phyloP scores from a whole-genome alignment of 2,329 filamentous ascomycete genomes.

The Berkeleyomyces basicola region DNA sequence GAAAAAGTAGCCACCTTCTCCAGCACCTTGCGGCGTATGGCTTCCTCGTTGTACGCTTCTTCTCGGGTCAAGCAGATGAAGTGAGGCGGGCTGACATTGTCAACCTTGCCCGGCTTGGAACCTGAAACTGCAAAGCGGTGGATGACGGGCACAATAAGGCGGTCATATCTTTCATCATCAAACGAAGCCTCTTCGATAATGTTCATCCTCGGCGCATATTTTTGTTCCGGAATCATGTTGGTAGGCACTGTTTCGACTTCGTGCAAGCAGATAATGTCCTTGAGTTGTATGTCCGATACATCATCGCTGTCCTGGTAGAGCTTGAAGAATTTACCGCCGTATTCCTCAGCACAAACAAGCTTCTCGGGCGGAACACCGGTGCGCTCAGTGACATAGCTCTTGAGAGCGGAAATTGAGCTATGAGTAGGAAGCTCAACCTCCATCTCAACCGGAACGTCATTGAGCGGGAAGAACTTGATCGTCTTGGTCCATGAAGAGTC shows the following conservation, averaged over 20 bases:
- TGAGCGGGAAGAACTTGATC: slow-evolving; percentile 62
- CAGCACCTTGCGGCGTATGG: slow-evolving; percentile 65
- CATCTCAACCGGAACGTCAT: slow-evolving; percentile 52
- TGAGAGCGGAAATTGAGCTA: slow-evolving; percentile 49
- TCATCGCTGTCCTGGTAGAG: slow-evolving; percentile 53
- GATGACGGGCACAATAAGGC: slow-evolving; percentile 53
- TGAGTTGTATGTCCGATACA: slow-evolving; percentile 54
- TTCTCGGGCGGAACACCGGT: slow-evolving; percentile 47
- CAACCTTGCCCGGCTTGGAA: slow-evolving; percentile 19
- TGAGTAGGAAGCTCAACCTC: slow-evolving; percentile 69
- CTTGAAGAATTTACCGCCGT: slow-evolving; percentile 72
- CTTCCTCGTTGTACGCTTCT: slow-evolving; percentile 49
- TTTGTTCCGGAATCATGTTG: slow-evolving; percentile 42
- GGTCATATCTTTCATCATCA: slow-evolving; percentile 46
- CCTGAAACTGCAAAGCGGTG: slow-evolving; percentile 33
- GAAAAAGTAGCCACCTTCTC: slow-evolving; percentile 62
- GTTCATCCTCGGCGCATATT: slow-evolving; percentile 30
- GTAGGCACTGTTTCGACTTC: slow-evolving; percentile 68
- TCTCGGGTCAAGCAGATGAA: slow-evolving; percentile 62
- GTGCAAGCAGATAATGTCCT: slow-evolving; percentile 51
- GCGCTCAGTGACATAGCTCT: slow-evolving; percentile 51
- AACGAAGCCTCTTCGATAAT: slow-evolving; percentile 33
- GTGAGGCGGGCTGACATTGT: slow-evolving; percentile 33
- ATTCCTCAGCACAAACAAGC: slow-evolving; percentile 70
- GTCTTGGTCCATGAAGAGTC: slow-evolving; percentile 64